Percentiles rank a stretch among this genome's conserved stretches.
These are phyloP conservation scores for Buxus sempervirens DNA, from an alignment of 164 flowering plant species.

Conservation along the genomic window DNA sequence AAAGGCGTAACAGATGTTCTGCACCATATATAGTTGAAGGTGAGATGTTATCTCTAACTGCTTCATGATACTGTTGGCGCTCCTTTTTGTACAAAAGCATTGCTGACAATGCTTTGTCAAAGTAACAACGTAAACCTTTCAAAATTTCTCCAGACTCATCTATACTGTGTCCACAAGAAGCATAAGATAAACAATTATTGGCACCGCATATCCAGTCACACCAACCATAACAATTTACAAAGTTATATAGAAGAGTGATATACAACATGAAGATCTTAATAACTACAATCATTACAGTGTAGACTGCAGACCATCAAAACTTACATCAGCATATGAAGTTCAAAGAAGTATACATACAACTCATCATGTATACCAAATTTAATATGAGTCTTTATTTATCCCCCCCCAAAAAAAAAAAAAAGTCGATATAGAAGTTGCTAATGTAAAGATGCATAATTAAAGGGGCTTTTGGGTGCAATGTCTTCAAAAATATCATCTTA, in stretches of 20 bases:
- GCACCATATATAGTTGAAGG: constrained; percentile 90
- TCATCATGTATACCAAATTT: too few species aligned
- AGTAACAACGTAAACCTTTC: constrained; percentile 66
- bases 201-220: background rate
- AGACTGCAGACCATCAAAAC: too few species aligned
- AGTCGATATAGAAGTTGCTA: background rate
- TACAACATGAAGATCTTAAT: background rate
- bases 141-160: constrained; percentile 60
- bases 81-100: constrained; percentile 81
- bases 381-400: too few species aligned
- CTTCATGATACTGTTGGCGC: constrained; percentile 64
- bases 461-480: background rate
- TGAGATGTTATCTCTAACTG: constrained; percentile 35
- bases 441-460: background rate
- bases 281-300: background rate
- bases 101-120: constrained; percentile 74
- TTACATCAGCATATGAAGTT: too few species aligned
- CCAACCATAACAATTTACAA: background rate
- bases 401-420: too few species aligned
- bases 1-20: constrained; percentile 86
- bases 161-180: constrained; percentile 38
- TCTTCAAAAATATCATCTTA: too few species aligned
- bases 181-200: background rate
- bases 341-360: too few species aligned
- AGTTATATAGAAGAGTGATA: too few species aligned